Conservation (phyloP, 768 basidiomycete species). For the Leccinellum luteum region DNA sequence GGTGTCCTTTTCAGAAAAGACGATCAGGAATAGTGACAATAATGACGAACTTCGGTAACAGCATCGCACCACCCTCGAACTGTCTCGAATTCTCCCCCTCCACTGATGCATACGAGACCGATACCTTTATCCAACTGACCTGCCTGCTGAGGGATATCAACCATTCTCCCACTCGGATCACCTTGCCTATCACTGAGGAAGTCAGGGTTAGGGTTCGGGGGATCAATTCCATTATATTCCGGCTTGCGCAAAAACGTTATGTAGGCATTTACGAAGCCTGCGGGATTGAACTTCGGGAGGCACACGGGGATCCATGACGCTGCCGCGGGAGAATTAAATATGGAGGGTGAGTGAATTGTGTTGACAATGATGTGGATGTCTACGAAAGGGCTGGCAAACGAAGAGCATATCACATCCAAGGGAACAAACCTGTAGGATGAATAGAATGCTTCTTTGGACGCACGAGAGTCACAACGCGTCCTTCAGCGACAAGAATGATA, state of each 20-base stretch:
- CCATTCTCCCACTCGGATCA: neutral
- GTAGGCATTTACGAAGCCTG: conserved; percentile 90
- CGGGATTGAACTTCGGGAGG: conserved; percentile 88
- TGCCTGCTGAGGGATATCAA: conserved; percentile 5
- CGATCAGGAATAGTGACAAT: neutral
- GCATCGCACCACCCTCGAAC: conserved; percentile 73
- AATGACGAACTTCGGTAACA: conserved; percentile 51
- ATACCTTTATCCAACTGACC: conserved; percentile 39
- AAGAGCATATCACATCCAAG: neutral
- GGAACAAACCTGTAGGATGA: conserved; percentile 77
- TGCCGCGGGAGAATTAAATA: conserved; percentile 70
- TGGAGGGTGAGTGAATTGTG: conserved; percentile 81
- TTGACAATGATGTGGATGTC: conserved; percentile 94
- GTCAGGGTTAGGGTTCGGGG: neutral
- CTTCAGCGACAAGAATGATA: conserved; percentile 77
- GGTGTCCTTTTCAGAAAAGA: neutral
- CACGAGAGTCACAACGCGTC: conserved; percentile 80
- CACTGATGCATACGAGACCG: conserved; percentile 77
- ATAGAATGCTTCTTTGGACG: conserved; percentile 93
- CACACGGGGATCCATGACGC: conserved; percentile 96
- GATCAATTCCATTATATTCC: conserved; percentile 16
- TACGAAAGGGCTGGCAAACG: neutral
- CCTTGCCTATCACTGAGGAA: conserved; percentile 1
- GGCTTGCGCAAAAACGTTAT: conserved; percentile 63
- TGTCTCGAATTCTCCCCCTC: conserved; percentile 81